Base-by-base conservation (phyloP, 176 grass and related monocot genomes). In the Juncus inflexus region DNA sequence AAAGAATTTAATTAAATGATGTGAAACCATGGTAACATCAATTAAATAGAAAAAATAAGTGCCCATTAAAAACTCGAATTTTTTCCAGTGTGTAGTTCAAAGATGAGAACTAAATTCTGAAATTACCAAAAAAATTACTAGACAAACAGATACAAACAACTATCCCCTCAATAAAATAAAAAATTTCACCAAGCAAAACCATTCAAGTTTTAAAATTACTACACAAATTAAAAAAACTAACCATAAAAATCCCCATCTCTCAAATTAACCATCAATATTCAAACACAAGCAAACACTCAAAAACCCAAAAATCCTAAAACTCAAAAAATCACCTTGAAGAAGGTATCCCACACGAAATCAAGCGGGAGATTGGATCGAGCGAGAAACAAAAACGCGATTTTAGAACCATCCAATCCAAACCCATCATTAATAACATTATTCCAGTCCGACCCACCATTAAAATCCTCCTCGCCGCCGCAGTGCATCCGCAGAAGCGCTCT, bases 331-430 rank as follows among this genome's bases (percentile, higher is more conserved):
- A 79, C 94, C 85, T 83, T 78, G 74, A 99, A 90, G 83, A 99
- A 99, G 71, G 94, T 65, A 69, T 92, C 84, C 94, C 94, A 99
- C 16, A 99, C 55, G 80, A 99, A 99, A 66, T 99, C 89, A 38
- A 99, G 89, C 62, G 94, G 94, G 47, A 99, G 61, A 37, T 84
- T 75, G 1, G 80, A 71, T 66, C 94, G 89, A 64, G 56, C 85
- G 64, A 99, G 78, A 78, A 99, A 99, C 73, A 99, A 85, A 79
- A 92, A 92, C 67, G 94, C 88, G 45, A 90, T 81, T 86, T 90
- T 99, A 1, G 83, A 61, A 28, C 35, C 35, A 41, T 52, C 39
- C 19, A 45, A 68, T 43, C 63, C 0, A 60, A 78, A 4, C 70
- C 78, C 61, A 3, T 50, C 66, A 51, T 6, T 40, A 5, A 47